A percentile compares a stretch with the other conserved stretches of the same genome.
phyloP scores from a whole-genome alignment of 2,329 filamentous ascomycete genomes.

The Camptophora hylomeconis region DNA sequence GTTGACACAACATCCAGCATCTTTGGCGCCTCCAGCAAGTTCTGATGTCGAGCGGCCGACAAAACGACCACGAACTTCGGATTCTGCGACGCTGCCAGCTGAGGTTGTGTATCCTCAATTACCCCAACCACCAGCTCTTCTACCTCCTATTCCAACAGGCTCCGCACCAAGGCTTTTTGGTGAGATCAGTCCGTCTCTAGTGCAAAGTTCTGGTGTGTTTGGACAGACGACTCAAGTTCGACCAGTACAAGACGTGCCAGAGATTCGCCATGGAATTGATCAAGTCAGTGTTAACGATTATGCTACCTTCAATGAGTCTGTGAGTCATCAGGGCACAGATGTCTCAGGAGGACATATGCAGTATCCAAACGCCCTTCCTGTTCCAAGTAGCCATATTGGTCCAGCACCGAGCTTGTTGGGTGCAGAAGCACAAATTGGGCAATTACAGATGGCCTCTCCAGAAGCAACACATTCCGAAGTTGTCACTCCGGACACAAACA shows the following conservation, averaged over 20 bases:
- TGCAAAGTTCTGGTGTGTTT: slow-evolving; percentile 40
- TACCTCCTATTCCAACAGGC: neutral
- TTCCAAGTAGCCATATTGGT: slow-evolving; percentile 21
- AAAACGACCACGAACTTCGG: slow-evolving; percentile 19
- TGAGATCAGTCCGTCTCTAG: slow-evolving; percentile 43
- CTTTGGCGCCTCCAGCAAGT: slow-evolving; percentile 2
- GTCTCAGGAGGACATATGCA: slow-evolving; percentile 21
- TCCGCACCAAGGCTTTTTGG: slow-evolving; percentile 39
- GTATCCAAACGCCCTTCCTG: slow-evolving; percentile 26
- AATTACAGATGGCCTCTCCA: slow-evolving; percentile 35
- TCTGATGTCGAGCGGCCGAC: slow-evolving; percentile 16
- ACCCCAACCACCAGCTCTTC: slow-evolving; percentile 20
- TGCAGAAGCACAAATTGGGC: slow-evolving; percentile 33
- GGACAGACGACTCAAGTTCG: slow-evolving; percentile 15
- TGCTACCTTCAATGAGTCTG: slow-evolving; percentile 17
- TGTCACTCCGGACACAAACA: slow-evolving; percentile 21
- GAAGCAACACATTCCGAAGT: slow-evolving; percentile 21
- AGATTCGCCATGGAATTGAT: slow-evolving; percentile 18
- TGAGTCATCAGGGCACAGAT: slow-evolving; percentile 18
- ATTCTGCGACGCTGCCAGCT: slow-evolving; percentile 10
- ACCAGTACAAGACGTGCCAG: slow-evolving; percentile 17
- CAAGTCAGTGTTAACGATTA: slow-evolving; percentile 27
- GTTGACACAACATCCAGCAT: slow-evolving; percentile 12
- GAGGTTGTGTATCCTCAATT: slow-evolving; percentile 31
- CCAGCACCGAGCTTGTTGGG: slow-evolving; percentile 35